A percentile compares a stretch with the other conserved stretches of the same genome.
These are phyloP conservation scores for Rubia balearica DNA, from an alignment of 305 asterid genomes.

Conservation along the genomic window DNA sequence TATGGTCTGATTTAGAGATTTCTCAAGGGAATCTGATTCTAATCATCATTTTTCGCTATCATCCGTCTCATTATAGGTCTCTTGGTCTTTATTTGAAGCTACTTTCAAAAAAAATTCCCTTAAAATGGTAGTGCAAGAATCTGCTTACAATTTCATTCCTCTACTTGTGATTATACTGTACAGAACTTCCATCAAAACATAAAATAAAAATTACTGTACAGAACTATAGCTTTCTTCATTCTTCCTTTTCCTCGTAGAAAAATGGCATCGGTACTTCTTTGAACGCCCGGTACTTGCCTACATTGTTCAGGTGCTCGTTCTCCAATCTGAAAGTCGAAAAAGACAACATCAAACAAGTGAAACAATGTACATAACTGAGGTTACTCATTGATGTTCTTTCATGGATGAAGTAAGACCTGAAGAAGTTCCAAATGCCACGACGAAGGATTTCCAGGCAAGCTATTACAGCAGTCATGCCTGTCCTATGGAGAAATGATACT, in stretches of 20 bases:
- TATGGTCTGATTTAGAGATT: neutral
- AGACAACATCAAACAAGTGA: neutral
- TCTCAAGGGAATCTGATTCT: neutral
- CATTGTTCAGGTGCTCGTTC: constrained; percentile 42
- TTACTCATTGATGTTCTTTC: neutral
- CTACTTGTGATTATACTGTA: neutral
- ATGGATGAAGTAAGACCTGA: constrained; percentile 42
- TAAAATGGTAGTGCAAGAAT: neutral
- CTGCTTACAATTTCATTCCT: constrained; percentile 1
- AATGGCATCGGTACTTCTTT: constrained; percentile 40
- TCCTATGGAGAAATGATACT: constrained; percentile 44
- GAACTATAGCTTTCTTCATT: neutral
- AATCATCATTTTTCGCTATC: neutral
- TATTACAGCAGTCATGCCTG: constrained; percentile 46
- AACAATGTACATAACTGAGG: neutral
- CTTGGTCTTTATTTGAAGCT: neutral
- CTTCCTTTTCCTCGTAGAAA: constrained; percentile 30
- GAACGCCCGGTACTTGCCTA: constrained; percentile 36
- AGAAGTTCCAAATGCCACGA: constrained; percentile 91
- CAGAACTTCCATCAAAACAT: neutral
- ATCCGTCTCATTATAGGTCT: neutral
- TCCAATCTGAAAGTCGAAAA: constrained; percentile 30
- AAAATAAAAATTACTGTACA: neutral
- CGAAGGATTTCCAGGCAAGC: constrained; percentile 81
- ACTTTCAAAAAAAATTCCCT: neutral